These are phyloP conservation scores for Ogataea kodamae DNA, from an alignment of 805 yeast species.

Conservation along the genomic window DNA sequence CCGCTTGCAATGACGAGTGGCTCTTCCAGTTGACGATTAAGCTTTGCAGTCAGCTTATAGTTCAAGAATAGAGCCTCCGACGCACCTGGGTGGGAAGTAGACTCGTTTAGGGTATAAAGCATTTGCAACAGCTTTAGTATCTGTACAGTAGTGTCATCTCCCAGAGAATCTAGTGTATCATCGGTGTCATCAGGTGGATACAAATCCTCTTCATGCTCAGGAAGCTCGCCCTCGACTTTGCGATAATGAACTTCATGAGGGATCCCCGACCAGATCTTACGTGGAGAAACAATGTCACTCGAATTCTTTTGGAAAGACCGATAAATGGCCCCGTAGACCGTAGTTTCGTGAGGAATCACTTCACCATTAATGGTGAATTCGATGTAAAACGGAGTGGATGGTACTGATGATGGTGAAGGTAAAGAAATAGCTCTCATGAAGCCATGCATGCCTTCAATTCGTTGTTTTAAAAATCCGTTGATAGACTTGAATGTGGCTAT, in stretches of 20 bases:
- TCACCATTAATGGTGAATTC: conserved; percentile 60
- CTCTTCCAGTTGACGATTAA: conserved; percentile 85
- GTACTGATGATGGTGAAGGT: conserved; percentile 6
- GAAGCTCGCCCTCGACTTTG: conserved; percentile 31
- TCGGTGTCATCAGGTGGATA: conserved; percentile 30
- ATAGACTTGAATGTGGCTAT: conserved; percentile 57
- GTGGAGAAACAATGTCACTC: conserved; percentile 41
- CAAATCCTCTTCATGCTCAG: conserved; percentile 27
- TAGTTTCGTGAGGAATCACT: conserved; percentile 58
- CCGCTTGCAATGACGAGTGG: conserved; percentile 86
- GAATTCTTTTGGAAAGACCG: conserved; percentile 41
- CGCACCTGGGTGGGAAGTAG: conserved; percentile 25
- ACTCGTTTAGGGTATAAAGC: conserved; percentile 39
- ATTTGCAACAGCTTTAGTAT: conserved; percentile 49
- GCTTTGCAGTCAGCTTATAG: conserved; percentile 79
- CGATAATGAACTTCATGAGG: conserved; percentile 51
- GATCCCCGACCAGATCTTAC: conserved; percentile 53
- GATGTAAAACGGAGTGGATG: conserved; percentile 34
- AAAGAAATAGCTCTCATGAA: conserved; percentile 23
- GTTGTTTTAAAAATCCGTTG: conserved; percentile 43
- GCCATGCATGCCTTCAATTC: conserved; percentile 33
- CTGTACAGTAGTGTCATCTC: conserved; percentile 34
- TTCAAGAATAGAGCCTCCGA: conserved; percentile 51
- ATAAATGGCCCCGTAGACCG: conserved; percentile 73
- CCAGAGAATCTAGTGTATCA: conserved; percentile 29